Conservation (phyloP, 129 eudicot species). For the Artemisia tridentata region DNA sequence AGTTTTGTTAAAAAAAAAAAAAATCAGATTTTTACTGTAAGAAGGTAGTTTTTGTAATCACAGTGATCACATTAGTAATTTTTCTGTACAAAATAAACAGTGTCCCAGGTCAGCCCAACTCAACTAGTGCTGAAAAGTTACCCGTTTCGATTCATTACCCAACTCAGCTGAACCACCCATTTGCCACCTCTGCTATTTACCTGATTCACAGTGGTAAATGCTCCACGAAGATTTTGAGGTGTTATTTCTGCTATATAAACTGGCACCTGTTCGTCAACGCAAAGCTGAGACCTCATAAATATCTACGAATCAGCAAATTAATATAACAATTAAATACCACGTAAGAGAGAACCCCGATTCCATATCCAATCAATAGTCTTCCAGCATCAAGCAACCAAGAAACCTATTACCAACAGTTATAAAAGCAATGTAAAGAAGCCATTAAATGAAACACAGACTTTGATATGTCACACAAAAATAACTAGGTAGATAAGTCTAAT, state of each 20-base stretch:
- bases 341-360: constrained; percentile 69
- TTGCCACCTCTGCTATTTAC: constrained; percentile 26
- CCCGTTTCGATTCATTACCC: background rate
- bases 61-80: too few species aligned
- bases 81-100: too few species aligned
- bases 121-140: background rate
- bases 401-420: constrained; percentile 41
- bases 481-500: too few species aligned
- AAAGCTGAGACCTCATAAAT: constrained; percentile 5
- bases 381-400: constrained; percentile 82
- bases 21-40: too few species aligned
- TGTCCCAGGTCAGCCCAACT: too few species aligned
- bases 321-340: constrained; percentile 46
- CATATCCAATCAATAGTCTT: constrained; percentile 67
- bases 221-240: constrained; percentile 88
- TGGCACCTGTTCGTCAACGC: constrained; percentile 53
- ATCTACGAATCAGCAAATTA: constrained; percentile 14
- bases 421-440: constrained; percentile 3
- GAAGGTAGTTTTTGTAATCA: too few species aligned
- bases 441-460: too few species aligned
- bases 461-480: too few species aligned
- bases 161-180: background rate
- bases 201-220: constrained; percentile 73
- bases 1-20: too few species aligned
- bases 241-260: constrained; percentile 90